Evolutionary conservation across 225 moss, liverwort and hornwort species (phyloP).

Genomic region (Marchantia paleacea): DNA sequence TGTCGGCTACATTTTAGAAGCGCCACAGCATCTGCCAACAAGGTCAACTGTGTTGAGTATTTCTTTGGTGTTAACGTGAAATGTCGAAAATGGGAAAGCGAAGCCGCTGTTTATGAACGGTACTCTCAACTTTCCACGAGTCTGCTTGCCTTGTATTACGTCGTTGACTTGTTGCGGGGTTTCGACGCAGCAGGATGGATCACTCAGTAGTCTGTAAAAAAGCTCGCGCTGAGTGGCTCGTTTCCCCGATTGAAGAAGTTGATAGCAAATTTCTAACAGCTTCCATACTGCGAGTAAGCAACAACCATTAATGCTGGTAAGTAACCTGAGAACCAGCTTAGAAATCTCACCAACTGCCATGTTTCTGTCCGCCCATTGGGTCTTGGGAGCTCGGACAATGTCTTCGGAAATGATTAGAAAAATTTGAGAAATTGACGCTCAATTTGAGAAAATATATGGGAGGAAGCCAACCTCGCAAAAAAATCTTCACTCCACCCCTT

Average conservation of each 20-base stretch:
- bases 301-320: background rate
- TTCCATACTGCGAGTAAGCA: conserved; percentile 69
- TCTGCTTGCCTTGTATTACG: conserved; percentile 67
- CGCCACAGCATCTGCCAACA: conserved; percentile 69
- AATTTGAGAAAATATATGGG: background rate
- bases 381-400: background rate
- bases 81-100: background rate
- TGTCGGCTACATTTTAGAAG: conserved; percentile 73
- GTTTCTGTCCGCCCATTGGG: background rate
- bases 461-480: conserved; percentile 53
- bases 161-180: conserved; percentile 65
- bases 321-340: background rate
- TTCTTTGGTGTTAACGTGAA: background rate
- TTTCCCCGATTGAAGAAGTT: conserved; percentile 71
- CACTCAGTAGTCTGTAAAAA: conserved; percentile 65
- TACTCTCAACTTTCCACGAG: background rate
- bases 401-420: background rate
- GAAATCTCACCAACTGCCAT: background rate
- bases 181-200: conserved; percentile 39
- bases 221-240: conserved; percentile 76
- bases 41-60: background rate
- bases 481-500: conserved; percentile 48
- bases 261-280: conserved; percentile 78
- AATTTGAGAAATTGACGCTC: background rate
- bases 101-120: background rate